These are phyloP conservation scores for Solanum chiquidenum DNA, from an alignment of 257 asterid species.

Conservation along the genomic window DNA sequence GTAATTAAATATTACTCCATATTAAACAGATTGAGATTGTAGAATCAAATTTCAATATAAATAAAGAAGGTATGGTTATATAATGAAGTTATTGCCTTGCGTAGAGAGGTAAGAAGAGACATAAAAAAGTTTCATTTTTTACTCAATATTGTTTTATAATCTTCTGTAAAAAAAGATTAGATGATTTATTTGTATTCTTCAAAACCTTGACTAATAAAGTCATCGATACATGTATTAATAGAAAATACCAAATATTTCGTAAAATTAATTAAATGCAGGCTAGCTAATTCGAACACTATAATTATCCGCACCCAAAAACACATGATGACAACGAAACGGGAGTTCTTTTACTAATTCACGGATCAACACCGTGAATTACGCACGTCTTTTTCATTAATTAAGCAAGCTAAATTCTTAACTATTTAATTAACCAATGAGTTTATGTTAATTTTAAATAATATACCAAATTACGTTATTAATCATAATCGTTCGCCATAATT, in stretches of 20 bases:
- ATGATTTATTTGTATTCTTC: not conserved
- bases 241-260: not conserved
- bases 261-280: not conserved
- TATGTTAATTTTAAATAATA: not conserved
- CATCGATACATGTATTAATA: not conserved
- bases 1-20: not conserved
- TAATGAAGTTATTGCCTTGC: not conserved
- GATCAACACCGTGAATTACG: conserved; percentile 58
- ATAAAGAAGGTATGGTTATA: not conserved
- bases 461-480: not conserved
- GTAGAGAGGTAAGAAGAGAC: not conserved
- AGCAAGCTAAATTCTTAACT: not conserved
- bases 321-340: not conserved
- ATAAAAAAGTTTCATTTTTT: not conserved
- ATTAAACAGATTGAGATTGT: not conserved
- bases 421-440: not conserved
- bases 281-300: not conserved
- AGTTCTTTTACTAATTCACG: conserved; percentile 3
- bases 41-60: not conserved
- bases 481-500: conserved; percentile 7
- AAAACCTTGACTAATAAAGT: not conserved
- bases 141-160: not conserved
- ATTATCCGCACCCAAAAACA: too few relatives aligned
- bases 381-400: conserved; percentile 33
- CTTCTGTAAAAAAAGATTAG: not conserved